Percentiles rank a stretch among this genome's conserved stretches.
Conservation (phyloP, 805 yeast species). For the Candida ipomoeae region DNA sequence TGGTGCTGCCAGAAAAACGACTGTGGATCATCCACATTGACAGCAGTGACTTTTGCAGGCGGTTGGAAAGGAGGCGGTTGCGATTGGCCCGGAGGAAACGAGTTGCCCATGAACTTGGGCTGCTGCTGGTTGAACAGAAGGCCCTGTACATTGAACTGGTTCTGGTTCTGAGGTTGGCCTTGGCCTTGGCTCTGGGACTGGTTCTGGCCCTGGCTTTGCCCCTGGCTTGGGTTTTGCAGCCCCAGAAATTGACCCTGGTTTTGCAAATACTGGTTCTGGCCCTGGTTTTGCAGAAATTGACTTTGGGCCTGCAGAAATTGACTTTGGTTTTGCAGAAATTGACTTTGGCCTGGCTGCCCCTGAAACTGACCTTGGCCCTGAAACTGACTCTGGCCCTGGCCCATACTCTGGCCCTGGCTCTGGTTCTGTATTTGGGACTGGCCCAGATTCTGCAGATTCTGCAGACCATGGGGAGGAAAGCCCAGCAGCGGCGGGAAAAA, state of each 20-base stretch:
- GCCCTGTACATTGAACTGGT: conserved; percentile 13
- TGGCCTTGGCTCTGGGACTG: conserved; percentile 10
- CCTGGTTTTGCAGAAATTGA: conserved; percentile 21
- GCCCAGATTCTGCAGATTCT: conserved; percentile 17
- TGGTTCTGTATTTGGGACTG: background rate
- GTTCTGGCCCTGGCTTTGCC: conserved; percentile 7
- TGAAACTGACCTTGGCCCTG: too few relatives aligned
- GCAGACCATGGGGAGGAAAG: conserved; percentile 22
- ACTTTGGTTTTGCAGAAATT: too few relatives aligned
- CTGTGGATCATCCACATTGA: conserved; percentile 35
- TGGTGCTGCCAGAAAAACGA: conserved; percentile 76
- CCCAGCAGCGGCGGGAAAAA: conserved; percentile 22
- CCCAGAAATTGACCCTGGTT: conserved; percentile 4
- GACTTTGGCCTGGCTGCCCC: too few relatives aligned
- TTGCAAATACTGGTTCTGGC: background rate
- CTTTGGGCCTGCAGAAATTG: background rate
- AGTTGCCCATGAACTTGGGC: conserved; percentile 17
- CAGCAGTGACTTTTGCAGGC: conserved; percentile 25
- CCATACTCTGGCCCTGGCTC: too few relatives aligned
- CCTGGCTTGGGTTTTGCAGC: conserved; percentile 10
- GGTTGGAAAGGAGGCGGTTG: conserved; percentile 21
- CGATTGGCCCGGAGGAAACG: conserved; percentile 16
- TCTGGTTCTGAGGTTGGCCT: conserved; percentile 8
- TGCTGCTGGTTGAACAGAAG: conserved; percentile 23
- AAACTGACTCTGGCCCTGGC: too few relatives aligned